Evolutionary conservation across 1,139 yeast genomes (phyloP).

Genomic region (Taiozyma onychis): DNA sequence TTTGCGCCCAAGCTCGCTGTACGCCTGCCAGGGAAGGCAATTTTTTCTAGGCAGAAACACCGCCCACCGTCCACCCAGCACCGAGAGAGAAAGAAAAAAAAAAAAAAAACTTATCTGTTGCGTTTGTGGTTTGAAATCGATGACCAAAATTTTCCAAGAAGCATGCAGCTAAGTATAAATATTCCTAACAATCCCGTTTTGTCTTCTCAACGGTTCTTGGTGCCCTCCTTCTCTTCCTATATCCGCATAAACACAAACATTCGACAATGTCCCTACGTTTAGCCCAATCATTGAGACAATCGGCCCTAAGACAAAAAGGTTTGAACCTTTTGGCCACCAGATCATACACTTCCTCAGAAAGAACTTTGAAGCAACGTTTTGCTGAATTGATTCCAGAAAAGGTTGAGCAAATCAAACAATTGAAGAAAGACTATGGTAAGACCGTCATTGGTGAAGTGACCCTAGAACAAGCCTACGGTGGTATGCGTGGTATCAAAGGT

Average conservation of each 20-base stretch:
- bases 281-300: constrained; percentile 19
- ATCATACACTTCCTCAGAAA: constrained; percentile 28
- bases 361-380: constrained; percentile 87
- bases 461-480: constrained; percentile 97
- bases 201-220: not conserved
- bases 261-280: constrained; percentile 23
- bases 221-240: not conserved
- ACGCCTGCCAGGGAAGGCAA: not conserved
- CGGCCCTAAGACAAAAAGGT: constrained; percentile 15
- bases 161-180: not conserved
- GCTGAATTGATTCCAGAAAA: constrained; percentile 89
- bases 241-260: not conserved
- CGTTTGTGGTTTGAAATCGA: not conserved
- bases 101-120: not conserved
- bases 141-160: not conserved
- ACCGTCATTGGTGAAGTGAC: constrained; percentile 90
- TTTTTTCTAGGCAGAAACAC: not conserved
- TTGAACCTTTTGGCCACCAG: constrained; percentile 21
- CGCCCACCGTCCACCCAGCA: not conserved
- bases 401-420: constrained; percentile 85
- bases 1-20: not conserved
- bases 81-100: not conserved
- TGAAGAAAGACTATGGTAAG: constrained; percentile 84
- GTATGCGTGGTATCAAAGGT: constrained; percentile 98
- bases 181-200: not conserved